phyloP scores from a whole-genome alignment of 768 basidiomycete genomes.

The Xerocomus potaroensis region DNA sequence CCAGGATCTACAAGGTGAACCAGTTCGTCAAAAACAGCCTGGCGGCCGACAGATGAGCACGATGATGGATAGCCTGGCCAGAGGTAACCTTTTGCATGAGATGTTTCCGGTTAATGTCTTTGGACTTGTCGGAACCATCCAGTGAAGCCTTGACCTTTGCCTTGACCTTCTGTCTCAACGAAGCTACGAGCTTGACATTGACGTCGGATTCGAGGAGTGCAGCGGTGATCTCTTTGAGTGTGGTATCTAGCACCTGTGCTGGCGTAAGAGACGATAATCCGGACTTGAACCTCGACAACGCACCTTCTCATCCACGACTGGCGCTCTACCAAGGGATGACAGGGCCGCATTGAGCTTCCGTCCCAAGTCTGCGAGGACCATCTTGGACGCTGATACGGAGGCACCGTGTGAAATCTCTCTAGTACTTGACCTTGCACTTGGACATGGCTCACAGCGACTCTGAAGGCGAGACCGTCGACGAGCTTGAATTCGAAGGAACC shows the following conservation, averaged over 20 bases:
- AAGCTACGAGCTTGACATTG: conserved; percentile 93
- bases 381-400: conserved; percentile 34
- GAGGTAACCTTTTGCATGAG: conserved; percentile 80
- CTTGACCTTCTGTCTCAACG: conserved; percentile 85
- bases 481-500: conserved; percentile 48
- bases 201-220: conserved; percentile 96
- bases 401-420: conserved; percentile 28
- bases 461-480: conserved; percentile 60
- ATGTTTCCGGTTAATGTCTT: conserved; percentile 79
- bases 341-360: conserved; percentile 91
- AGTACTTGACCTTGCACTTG: not conserved
- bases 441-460: conserved; percentile 55
- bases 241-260: conserved; percentile 81
- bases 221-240: conserved; percentile 92
- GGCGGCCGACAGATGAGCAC: conserved; percentile 12
- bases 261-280: conserved; percentile 4
- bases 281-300: conserved; percentile 9
- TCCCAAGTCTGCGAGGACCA: conserved; percentile 97
- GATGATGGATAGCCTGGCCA: not conserved
- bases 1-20: conserved; percentile 94
- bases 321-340: conserved; percentile 79
- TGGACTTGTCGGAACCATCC: conserved; percentile 68
- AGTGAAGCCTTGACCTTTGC: conserved; percentile 80
- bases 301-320: conserved; percentile 91
- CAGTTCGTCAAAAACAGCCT: conserved; percentile 97